Percentiles rank a stretch among this genome's conserved stretches.
These are phyloP conservation scores for Acer yangbiense DNA, from an alignment of 345 rosid species.

Conservation along the genomic window DNA sequence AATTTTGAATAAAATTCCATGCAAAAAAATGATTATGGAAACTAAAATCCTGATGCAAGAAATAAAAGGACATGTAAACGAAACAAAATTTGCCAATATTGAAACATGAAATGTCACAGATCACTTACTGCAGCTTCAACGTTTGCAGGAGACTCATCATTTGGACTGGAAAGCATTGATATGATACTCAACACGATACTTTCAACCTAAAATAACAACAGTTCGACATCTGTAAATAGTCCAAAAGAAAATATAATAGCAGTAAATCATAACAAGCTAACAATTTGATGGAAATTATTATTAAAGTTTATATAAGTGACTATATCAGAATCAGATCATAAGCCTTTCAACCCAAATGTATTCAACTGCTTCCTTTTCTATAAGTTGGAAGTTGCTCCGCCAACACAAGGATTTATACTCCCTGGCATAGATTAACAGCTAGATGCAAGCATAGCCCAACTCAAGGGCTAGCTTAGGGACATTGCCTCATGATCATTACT, in stretches of 20 bases:
- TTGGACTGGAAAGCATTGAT: conserved; percentile 89
- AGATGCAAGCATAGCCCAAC: background rate
- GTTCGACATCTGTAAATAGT: background rate
- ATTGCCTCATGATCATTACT: background rate
- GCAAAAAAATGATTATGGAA: background rate
- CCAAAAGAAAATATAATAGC: background rate
- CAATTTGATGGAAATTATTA: conserved; percentile 2
- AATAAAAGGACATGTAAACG: background rate
- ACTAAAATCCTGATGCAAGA: background rate
- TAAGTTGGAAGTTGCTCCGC: background rate
- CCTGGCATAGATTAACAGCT: background rate
- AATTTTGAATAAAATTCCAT: background rate
- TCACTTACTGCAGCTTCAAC: conserved; percentile 86
- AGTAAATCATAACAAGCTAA: background rate
- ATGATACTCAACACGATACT: conserved; percentile 87
- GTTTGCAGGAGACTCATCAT: conserved; percentile 91
- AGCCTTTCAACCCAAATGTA: conserved; percentile 1
- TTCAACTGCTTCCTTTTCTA: background rate
- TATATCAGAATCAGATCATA: background rate
- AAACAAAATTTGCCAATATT: conserved; percentile 7
- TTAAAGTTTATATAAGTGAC: background rate
- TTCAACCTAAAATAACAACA: conserved; percentile 58
- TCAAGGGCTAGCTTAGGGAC: background rate
- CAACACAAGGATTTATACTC: background rate
- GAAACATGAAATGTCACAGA: conserved; percentile 8